A percentile compares a stretch with the other conserved stretches of the same genome.
Conservation (phyloP, 345 rosid species). For the Lepidium sativum region DNA sequence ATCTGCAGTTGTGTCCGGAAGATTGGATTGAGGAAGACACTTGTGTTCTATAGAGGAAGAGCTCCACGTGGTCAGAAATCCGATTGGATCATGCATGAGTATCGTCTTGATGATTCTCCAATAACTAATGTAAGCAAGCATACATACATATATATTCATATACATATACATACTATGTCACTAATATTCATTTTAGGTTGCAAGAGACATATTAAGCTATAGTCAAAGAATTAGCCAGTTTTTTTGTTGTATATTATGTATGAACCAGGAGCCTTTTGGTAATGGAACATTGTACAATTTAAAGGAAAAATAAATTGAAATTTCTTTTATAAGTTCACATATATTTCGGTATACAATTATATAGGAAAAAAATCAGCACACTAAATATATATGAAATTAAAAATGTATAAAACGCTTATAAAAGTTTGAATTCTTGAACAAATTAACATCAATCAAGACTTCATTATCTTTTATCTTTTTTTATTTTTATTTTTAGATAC, state of each 20-base stretch:
- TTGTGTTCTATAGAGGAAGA: slow-evolving; percentile 86
- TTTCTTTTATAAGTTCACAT: too few relatives aligned
- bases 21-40: slow-evolving; percentile 88
- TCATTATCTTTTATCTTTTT: too few relatives aligned
- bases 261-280: too few relatives aligned
- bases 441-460: too few relatives aligned
- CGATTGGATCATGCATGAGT: slow-evolving; percentile 99
- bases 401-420: too few relatives aligned
- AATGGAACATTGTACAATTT: too few relatives aligned
- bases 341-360: too few relatives aligned
- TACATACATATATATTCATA: neutral
- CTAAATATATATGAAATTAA: too few relatives aligned
- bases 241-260: too few relatives aligned
- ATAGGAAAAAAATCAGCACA: too few relatives aligned
- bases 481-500: too few relatives aligned
- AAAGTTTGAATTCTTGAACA: neutral
- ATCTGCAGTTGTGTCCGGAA: slow-evolving; percentile 57
- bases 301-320: too few relatives aligned
- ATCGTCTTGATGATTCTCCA: slow-evolving; percentile 69
- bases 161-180: neutral
- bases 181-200: neutral
- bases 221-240: neutral
- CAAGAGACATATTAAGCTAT: neutral
- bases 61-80: slow-evolving; percentile 98
- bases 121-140: slow-evolving; percentile 28